phyloP scores from a whole-genome alignment of 139 green algal genomes.

The Chlorella sp. region DNA sequence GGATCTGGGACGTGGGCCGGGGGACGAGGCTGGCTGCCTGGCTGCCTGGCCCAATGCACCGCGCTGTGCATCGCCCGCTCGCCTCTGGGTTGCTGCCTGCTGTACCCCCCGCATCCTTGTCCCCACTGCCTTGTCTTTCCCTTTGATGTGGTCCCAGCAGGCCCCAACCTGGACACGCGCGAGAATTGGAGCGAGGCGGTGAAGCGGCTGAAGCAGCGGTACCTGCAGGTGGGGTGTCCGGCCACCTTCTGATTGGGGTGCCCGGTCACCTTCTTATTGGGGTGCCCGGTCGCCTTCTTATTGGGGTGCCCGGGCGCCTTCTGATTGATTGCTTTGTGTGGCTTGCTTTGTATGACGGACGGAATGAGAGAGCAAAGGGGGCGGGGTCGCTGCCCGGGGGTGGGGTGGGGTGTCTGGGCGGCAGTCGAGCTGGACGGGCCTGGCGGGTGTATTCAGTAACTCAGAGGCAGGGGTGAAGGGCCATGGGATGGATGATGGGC shows the following conservation, averaged over 20 bases:
- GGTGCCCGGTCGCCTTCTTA: too few species aligned
- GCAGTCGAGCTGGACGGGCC: too few species aligned
- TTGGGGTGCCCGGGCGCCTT: background rate
- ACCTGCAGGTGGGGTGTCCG: conserved; percentile 59
- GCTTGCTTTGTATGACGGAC: background rate
- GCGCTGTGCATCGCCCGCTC: background rate
- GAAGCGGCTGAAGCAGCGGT: conserved; percentile 83
- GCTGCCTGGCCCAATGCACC: too few species aligned
- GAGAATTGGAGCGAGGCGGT: conserved; percentile 70
- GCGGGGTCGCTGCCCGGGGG: too few species aligned
- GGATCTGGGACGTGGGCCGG: too few species aligned
- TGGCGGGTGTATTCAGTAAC: too few species aligned
- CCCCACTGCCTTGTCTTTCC: background rate
- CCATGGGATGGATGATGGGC: too few species aligned
- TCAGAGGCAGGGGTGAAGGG: too few species aligned
- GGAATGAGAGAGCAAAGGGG: too few species aligned
- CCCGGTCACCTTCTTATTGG: too few species aligned
- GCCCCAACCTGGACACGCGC: conserved; percentile 44
- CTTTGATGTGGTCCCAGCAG: background rate
- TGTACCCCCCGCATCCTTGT: background rate
- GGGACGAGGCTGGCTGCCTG: too few species aligned
- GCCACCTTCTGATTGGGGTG: background rate
- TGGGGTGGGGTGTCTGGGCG: too few species aligned
- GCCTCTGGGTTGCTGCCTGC: background rate
- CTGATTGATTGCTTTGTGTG: background rate